phyloP scores from a whole-genome alignment of 2,329 filamentous ascomycete genomes.

The Neocatenulostroma microsporum region DNA sequence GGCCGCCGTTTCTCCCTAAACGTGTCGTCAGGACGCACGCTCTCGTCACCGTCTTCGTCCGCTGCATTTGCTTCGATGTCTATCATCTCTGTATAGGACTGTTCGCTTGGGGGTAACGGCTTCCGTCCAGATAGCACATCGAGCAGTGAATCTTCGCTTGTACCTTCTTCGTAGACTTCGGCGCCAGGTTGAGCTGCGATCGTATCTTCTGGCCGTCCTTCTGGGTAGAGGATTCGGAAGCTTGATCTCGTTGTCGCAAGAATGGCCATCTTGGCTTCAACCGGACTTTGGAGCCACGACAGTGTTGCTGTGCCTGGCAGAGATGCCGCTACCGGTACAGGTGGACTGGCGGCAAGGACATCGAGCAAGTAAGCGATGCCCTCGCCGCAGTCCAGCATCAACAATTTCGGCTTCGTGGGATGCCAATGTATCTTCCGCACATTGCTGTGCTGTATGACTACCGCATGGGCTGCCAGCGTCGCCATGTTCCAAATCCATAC shows the following conservation, averaged over 20 bases:
- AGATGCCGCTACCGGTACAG: slow-evolving; percentile 12
- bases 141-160: slow-evolving; percentile 41
- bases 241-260: slow-evolving; percentile 29
- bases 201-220: slow-evolving; percentile 28
- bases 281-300: slow-evolving; percentile 15
- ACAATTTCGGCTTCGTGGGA: slow-evolving; percentile 26
- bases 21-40: slow-evolving; percentile 35
- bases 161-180: slow-evolving; percentile 25
- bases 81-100: slow-evolving; percentile 25
- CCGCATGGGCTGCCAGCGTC: slow-evolving; percentile 30
- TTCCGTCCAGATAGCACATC: slow-evolving; percentile 43
- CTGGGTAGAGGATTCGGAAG: slow-evolving; percentile 36
- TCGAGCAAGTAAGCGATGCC: slow-evolving; percentile 35
- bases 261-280: slow-evolving; percentile 26
- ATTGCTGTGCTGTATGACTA: slow-evolving; percentile 39
- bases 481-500: slow-evolving; percentile 43
- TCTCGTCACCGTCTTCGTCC: slow-evolving; percentile 18
- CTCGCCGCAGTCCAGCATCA: slow-evolving; percentile 38
- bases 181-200: slow-evolving; percentile 10
- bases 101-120: slow-evolving; percentile 28
- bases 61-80: slow-evolving; percentile 25
- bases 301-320: slow-evolving; percentile 11
- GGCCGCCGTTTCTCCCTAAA: slow-evolving; percentile 31
- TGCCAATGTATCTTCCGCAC: slow-evolving; percentile 40
- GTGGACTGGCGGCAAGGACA: slow-evolving; percentile 14